Evolutionary conservation across 441 rosid species (phyloP).

Genomic region (Populus trichocarpa): DNA sequence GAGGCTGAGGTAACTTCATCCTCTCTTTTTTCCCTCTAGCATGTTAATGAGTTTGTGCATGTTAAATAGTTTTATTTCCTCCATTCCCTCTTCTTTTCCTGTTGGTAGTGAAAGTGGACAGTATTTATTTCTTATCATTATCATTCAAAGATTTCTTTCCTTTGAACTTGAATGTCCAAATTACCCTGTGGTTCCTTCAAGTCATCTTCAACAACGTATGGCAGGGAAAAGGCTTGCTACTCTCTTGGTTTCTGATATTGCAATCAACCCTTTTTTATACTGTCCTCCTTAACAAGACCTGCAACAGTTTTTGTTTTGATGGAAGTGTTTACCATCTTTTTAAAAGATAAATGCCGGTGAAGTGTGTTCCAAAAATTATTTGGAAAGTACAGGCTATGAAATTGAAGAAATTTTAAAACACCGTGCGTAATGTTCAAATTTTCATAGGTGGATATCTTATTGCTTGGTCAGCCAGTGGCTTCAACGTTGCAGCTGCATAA

Average conservation of each 20-base stretch:
- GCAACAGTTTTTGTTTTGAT: background rate
- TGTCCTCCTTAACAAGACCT: no score
- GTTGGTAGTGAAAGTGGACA: background rate
- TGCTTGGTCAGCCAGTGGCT: constrained; percentile 34
- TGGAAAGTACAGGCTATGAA: background rate
- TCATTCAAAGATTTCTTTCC: background rate
- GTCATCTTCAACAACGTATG: background rate
- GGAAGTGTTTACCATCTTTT: background rate
- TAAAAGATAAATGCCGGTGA: background rate
- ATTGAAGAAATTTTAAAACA: background rate
- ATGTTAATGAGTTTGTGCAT: background rate
- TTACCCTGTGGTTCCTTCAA: background rate
- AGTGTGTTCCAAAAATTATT: background rate
- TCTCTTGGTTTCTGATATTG: background rate
- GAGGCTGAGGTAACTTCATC: constrained; percentile 40
- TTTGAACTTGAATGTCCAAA: background rate
- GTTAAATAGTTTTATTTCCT: background rate
- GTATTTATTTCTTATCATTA: no score
- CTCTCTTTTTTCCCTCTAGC: no score
- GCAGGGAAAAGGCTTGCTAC: background rate
- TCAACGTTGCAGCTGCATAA: constrained; percentile 29
- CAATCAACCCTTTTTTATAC: no score
- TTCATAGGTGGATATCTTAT: constrained; percentile 39
- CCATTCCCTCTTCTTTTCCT: background rate
- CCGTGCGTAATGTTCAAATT: background rate